Evolutionary conservation across 441 rosid species (phyloP), one percentile per base, ranked within the genome.

Genomic region (Cnidoscolus chayamansa): DNA sequence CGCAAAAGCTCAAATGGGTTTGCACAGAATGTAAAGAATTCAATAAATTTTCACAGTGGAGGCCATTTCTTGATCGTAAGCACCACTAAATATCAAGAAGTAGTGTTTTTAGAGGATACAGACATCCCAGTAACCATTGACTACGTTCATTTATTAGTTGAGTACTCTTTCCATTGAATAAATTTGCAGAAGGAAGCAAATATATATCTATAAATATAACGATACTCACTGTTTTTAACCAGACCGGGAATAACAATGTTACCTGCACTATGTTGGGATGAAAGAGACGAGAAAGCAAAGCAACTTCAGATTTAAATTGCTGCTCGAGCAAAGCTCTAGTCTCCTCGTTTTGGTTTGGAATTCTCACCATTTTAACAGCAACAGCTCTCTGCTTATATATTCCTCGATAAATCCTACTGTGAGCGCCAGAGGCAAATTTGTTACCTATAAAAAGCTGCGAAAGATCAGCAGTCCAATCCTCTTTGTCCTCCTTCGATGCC

Each of bases 351-450:
- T 94, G 97, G 70, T 81, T 89, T 19, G 98, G 97, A 68, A 94
- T 88, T 77, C 97, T 87, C 51, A 94, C 98, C 98, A 94, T 94
- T 81, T 94, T 94, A 62, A 94, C 95, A 0, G 97, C 98, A 20
- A 94, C 98, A 2, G 98, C 97, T 80, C 96, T 88, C 81, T 94
- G 98, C 87, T 89, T 94, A 63, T 94, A 94, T 81, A 94, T 94
- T 7, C 98, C 98, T 0, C 98, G 82, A 47, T 94, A 94, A 47
- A 94, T 91, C 82, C 98, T 80, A n/a, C 91, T 86, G 47, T 94
- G 97, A 40, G 98, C 97, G 0, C 98, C 98, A 0, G 97, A 94
- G 16, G 98, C 98, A 48, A 94, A 94, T 82, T 91, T 94, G 84
- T 94, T 94, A 2, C 98, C 98, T 12, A 94, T 94, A 62, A 94